phyloP scores from a whole-genome alignment of 805 yeast genomes.

The Hanseniaspora meyeri region DNA sequence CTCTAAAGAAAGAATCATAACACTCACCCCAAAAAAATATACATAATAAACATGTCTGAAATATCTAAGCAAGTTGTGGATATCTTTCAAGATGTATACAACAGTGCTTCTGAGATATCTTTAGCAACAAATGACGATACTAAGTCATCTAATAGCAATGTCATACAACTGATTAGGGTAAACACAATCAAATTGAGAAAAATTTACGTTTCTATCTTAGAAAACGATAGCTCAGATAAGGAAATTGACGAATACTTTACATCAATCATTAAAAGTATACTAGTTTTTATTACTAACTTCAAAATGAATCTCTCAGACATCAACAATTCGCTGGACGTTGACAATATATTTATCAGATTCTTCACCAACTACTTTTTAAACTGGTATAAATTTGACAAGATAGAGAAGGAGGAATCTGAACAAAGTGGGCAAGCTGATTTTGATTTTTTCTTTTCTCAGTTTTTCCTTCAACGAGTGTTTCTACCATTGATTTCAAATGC shows the following conservation, averaged over 20 bases:
- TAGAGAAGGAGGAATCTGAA: background rate
- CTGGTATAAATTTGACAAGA: slow-evolving; percentile 9
- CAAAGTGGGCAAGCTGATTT: slow-evolving; percentile 26
- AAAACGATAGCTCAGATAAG: background rate
- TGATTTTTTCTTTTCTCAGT: slow-evolving; percentile 35
- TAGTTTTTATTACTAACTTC: background rate
- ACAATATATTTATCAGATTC: slow-evolving; percentile 8
- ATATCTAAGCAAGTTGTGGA: background rate
- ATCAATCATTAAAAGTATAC: background rate
- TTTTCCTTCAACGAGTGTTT: slow-evolving; percentile 62
- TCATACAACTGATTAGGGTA: slow-evolving; percentile 8
- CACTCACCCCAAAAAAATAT: background rate
- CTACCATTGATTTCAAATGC: slow-evolving; percentile 68
- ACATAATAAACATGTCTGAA: background rate
- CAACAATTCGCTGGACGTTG: slow-evolving; percentile 5
- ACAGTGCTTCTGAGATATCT: slow-evolving; percentile 3
- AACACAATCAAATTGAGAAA: slow-evolving; percentile 12
- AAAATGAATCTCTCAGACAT: slow-evolving; percentile 1
- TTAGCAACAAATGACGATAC: background rate
- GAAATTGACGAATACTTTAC: background rate
- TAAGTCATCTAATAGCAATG: slow-evolving; percentile 8
- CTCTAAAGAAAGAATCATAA: no score
- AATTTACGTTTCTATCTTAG: slow-evolving; percentile 5
- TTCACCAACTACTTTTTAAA: slow-evolving; percentile 10
- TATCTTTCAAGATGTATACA: slow-evolving; percentile 9